phyloP scores from a whole-genome alignment of 306 rosid species.

The Vigna trinervia region DNA sequence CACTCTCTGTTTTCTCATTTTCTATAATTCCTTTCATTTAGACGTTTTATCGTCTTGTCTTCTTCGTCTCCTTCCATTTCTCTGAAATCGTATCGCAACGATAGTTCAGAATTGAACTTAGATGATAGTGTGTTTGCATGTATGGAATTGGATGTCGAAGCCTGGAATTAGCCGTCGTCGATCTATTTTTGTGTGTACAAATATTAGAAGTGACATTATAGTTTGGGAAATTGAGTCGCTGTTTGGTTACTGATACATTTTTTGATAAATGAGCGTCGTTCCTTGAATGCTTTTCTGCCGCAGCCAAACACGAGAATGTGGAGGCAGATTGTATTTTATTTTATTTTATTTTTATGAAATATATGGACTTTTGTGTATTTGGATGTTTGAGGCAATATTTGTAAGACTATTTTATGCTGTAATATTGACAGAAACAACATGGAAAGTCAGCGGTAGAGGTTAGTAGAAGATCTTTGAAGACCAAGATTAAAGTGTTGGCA shows the following conservation, averaged over 20 bases:
- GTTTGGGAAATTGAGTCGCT: background rate
- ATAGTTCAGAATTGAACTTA: slow-evolving; percentile 5
- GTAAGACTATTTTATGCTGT: background rate
- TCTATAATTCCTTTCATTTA: background rate
- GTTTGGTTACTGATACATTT: slow-evolving; percentile 5
- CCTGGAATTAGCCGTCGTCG: background rate
- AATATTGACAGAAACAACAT: slow-evolving; percentile 45
- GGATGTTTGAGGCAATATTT: background rate
- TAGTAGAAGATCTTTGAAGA: background rate
- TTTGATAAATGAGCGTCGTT: background rate
- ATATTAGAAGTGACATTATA: background rate
- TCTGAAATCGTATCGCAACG: background rate
- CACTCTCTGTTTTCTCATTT: background rate
- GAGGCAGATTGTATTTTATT: background rate
- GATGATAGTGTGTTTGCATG: background rate
- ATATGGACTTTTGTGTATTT: background rate
- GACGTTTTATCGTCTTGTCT: background rate
- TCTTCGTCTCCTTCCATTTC: background rate
- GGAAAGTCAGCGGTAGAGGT: slow-evolving; percentile 47
- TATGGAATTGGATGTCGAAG: slow-evolving; percentile 9
- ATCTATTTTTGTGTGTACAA: background rate
- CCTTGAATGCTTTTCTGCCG: background rate
- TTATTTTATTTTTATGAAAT: background rate
- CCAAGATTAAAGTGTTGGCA: slow-evolving; percentile 53
- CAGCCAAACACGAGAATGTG: background rate